phyloP scores from a whole-genome alignment of 2,329 filamentous ascomycete genomes.

The Colletotrichum incanum region DNA sequence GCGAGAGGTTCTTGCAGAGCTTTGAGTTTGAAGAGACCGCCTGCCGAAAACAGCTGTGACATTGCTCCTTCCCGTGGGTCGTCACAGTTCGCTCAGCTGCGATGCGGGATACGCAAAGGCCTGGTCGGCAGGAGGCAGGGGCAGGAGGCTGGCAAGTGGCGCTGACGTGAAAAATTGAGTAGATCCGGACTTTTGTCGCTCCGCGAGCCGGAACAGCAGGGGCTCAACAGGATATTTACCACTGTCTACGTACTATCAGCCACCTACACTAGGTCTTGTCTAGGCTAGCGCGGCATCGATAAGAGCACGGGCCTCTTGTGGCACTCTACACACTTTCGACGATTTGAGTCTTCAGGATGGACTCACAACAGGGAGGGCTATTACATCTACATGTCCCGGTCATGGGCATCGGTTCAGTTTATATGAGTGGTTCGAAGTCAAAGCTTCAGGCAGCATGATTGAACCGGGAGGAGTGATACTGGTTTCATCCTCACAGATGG shows the following conservation, averaged over 20 bases:
- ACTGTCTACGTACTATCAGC: too few species aligned
- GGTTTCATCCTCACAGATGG: neutral
- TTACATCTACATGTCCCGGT: neutral
- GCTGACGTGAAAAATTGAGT: constrained; percentile 15
- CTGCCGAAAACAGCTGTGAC: constrained; percentile 34
- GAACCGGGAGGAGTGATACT: constrained; percentile 10
- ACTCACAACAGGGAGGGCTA: neutral
- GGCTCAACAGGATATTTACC: too few species aligned
- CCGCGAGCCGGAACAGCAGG: neutral
- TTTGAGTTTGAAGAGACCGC: constrained; percentile 41
- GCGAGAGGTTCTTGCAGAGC: constrained; percentile 22
- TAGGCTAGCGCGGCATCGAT: neutral
- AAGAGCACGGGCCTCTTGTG: neutral
- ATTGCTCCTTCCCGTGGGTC: constrained; percentile 22
- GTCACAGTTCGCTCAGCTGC: constrained; percentile 9
- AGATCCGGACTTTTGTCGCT: neutral
- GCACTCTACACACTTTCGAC: neutral
- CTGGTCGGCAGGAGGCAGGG: constrained; percentile 1
- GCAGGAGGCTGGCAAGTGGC: constrained; percentile 9
- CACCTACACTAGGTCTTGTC: too few species aligned
- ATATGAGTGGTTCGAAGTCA: constrained; percentile 3
- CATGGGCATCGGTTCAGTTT: neutral
- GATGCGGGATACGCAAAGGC: constrained; percentile 21
- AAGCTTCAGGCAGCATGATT: neutral
- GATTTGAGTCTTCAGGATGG: neutral